Percentiles rank a stretch among this genome's conserved stretches.
Conservation (phyloP, 148 eudicot genomes). For the Chenopodium album region DNA sequence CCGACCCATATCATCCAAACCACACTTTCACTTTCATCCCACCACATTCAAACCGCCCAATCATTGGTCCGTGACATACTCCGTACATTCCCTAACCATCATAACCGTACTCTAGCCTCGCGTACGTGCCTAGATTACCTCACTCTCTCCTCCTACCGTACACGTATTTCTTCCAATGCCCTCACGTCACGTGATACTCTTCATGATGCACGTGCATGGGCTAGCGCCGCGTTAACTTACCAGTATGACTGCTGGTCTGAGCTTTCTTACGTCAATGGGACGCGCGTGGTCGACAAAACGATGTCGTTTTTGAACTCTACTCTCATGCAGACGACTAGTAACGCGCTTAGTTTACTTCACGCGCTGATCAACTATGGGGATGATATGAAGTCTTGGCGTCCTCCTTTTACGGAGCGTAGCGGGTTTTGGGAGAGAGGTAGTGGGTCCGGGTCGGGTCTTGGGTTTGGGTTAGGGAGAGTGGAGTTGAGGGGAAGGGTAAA, state of each 20-base stretch:
- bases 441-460: slow-evolving; percentile 13
- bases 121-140: slow-evolving; percentile 51
- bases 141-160: slow-evolving; percentile 40
- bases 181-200: slow-evolving; percentile 32
- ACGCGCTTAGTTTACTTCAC: slow-evolving; percentile 57
- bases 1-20: slow-evolving; percentile 43
- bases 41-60: slow-evolving; percentile 43
- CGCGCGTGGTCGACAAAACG: slow-evolving; percentile 37
- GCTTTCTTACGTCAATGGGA: slow-evolving; percentile 67
- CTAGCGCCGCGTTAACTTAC: slow-evolving; percentile 60
- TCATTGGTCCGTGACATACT: slow-evolving; percentile 54
- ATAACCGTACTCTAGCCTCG: slow-evolving; percentile 59
- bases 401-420: slow-evolving; percentile 62
- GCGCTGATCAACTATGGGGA: slow-evolving; percentile 49
- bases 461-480: slow-evolving; percentile 26
- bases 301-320: slow-evolving; percentile 50
- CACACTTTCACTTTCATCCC: slow-evolving; percentile 38
- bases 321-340: slow-evolving; percentile 46
- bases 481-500: slow-evolving; percentile 37
- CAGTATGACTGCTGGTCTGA: slow-evolving; percentile 83
- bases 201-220: slow-evolving; percentile 65
- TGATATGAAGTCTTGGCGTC: slow-evolving; percentile 47
- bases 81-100: slow-evolving; percentile 38
- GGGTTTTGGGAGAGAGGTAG: slow-evolving; percentile 66
- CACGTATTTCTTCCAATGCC: slow-evolving; percentile 15